Evolutionary conservation across 2,329 filamentous ascomycete genomes (phyloP).

Genomic region (Aspergillus fischeri): DNA sequence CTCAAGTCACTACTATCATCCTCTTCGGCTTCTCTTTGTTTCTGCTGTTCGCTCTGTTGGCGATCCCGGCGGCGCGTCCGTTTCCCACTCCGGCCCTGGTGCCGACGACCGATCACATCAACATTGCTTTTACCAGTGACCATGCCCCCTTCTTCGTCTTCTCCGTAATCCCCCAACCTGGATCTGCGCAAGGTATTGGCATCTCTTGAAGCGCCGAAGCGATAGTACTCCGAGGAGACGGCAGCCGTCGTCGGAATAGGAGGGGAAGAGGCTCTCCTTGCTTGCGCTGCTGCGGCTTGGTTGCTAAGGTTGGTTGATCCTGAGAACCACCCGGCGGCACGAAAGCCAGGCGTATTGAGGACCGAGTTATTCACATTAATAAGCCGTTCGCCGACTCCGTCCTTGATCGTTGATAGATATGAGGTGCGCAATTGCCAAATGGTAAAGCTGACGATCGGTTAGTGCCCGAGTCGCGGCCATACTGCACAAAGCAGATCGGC

Average conservation of each 20-base stretch:
- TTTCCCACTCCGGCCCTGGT: slow-evolving; percentile 26
- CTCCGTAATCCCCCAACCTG: slow-evolving; percentile 44
- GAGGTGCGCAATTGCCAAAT: slow-evolving; percentile 63
- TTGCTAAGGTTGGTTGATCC: slow-evolving; percentile 30
- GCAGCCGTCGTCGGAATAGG: slow-evolving; percentile 58
- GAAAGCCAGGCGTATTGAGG: slow-evolving; percentile 61
- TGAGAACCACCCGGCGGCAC: slow-evolving; percentile 58
- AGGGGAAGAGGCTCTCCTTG: slow-evolving; percentile 63
- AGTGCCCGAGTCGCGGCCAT: slow-evolving; percentile 6
- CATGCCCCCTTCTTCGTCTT: slow-evolving; percentile 61
- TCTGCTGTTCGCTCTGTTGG: slow-evolving; percentile 48
- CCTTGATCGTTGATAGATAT: slow-evolving; percentile 61
- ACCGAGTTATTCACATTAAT: slow-evolving; percentile 62
- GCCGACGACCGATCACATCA: slow-evolving; percentile 52
- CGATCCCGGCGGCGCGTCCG: slow-evolving; percentile 34
- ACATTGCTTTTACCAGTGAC: slow-evolving; percentile 55
- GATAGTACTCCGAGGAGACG: slow-evolving; percentile 60
- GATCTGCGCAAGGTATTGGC: slow-evolving; percentile 23
- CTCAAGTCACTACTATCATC: slow-evolving; percentile 64
- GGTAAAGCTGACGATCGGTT: slow-evolving; percentile 49
- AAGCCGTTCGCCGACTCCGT: slow-evolving; percentile 62
- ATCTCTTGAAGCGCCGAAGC: slow-evolving; percentile 38
- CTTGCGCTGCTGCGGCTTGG: slow-evolving; percentile 47
- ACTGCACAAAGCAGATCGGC: neutral
- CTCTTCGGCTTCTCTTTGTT: slow-evolving; percentile 54